A percentile compares a stretch with the other conserved stretches of the same genome.
phyloP scores from a whole-genome alignment of 352 stramenopile genomes.

The Phytophthora cactorum region DNA sequence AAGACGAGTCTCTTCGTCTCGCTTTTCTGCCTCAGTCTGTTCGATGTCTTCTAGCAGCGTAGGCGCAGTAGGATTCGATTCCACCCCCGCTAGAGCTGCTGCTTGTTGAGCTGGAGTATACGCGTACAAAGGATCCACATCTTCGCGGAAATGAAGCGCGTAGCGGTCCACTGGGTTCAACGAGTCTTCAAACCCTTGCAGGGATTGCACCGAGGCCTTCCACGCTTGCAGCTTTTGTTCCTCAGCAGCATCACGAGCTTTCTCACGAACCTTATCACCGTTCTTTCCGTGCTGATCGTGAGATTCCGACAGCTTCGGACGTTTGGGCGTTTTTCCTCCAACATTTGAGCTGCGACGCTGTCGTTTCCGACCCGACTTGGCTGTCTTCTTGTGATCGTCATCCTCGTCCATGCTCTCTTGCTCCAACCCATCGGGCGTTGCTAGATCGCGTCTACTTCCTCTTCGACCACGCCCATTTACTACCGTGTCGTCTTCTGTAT shows the following conservation, averaged over 20 bases:
- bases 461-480: conserved; percentile 10
- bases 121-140: conserved; percentile 88
- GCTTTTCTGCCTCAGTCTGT: conserved; percentile 67
- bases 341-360: conserved; percentile 26
- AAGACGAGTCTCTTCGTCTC: conserved; percentile 58
- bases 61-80: conserved; percentile 20
- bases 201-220: conserved; percentile 76
- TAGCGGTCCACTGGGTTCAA: conserved; percentile 95
- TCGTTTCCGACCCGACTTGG: conserved; percentile 29
- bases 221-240: conserved; percentile 92
- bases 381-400: conserved; percentile 39
- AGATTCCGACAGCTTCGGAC: conserved; percentile 32
- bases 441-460: conserved; percentile 1
- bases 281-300: conserved; percentile 28
- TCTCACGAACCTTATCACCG: conserved; percentile 73
- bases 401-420: conserved; percentile 58
- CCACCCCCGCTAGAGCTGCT: conserved; percentile 32
- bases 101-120: conserved; percentile 53
- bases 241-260: conserved; percentile 91
- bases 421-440: conserved; percentile 25
- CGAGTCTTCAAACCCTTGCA: conserved; percentile 91
- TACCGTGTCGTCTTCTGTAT: conserved; percentile 28
- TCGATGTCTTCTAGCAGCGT: conserved; percentile 60
- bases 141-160: conserved; percentile 91
- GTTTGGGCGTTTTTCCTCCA: conserved; percentile 31